Conservation (phyloP, 768 basidiomycete genomes). For the Lyophyllum decastes region DNA sequence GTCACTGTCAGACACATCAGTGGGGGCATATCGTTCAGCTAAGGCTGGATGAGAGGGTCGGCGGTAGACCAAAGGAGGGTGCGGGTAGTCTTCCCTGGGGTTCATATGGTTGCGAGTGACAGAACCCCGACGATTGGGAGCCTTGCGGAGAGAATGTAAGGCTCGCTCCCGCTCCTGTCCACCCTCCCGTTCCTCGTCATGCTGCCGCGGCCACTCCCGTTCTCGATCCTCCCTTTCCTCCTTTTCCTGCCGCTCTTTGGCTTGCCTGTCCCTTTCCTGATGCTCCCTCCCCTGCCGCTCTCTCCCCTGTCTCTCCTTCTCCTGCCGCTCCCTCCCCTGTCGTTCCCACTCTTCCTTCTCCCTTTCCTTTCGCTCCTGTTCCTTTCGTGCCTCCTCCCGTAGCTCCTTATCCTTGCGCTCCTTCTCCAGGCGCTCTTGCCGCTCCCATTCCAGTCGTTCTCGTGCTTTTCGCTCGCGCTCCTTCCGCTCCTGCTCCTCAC, state of each 20-base stretch:
- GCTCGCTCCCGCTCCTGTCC: conserved; percentile 6
- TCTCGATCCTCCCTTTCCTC: background rate
- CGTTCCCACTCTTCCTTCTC: background rate
- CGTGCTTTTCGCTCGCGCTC: background rate
- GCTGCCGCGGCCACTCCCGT: background rate
- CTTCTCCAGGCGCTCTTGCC: background rate
- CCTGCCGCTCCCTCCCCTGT: background rate
- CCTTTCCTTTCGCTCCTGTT: background rate
- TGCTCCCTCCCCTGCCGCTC: background rate
- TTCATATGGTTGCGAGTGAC: conserved; percentile 20
- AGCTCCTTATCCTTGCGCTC: conserved; percentile 3
- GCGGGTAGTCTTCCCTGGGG: conserved; percentile 13
- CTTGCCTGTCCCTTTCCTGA: background rate
- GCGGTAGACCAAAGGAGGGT: conserved; percentile 2
- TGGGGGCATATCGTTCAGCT: background rate
- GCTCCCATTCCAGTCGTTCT: conserved; percentile 15
- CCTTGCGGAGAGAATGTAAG: background rate
- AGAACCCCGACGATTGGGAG: conserved; percentile 22
- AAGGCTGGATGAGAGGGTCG: background rate
- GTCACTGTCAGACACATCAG: conserved; percentile 4
- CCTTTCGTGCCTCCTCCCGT: too few species aligned
- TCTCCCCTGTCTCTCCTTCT: background rate
- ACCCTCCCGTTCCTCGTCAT: background rate
- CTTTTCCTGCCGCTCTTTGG: background rate
- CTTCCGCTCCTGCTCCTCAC: conserved; percentile 5